These are phyloP conservation scores for Phellinidium pouzarii DNA, from an alignment of 1,284 basidiomycete species.

Conservation along the genomic window DNA sequence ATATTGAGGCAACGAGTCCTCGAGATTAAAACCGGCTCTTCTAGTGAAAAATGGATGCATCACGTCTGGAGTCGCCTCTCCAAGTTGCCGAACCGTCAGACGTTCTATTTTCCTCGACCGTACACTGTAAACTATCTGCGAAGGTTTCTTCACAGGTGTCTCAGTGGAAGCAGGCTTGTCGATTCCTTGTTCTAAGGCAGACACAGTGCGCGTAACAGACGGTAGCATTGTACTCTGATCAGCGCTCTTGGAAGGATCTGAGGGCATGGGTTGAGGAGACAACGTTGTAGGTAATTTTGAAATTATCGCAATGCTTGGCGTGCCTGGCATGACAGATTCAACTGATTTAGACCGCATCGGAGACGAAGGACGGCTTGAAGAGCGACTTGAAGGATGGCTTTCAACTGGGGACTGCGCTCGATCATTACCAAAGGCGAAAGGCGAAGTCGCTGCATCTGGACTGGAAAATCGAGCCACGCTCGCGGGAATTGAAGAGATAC, in stretches of 20 bases:
- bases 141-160: conserved; percentile 24
- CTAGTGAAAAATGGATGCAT: conserved; percentile 85
- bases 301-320: neutral
- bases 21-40: conserved; percentile 73
- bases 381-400: conserved; percentile 7
- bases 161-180: conserved; percentile 1
- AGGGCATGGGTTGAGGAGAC: neutral
- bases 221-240: neutral
- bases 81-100: conserved; percentile 74
- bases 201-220: neutral
- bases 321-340: conserved; percentile 1
- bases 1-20: conserved; percentile 76
- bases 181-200: neutral
- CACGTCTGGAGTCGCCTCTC: conserved; percentile 82
- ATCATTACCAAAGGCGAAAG: conserved; percentile 7
- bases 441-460: conserved; percentile 16
- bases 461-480: conserved; percentile 22
- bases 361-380: conserved; percentile 13
- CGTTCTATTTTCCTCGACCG: conserved; percentile 59
- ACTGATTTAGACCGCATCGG: conserved; percentile 4
- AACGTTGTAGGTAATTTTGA: neutral
- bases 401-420: conserved; percentile 5
- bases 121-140: conserved; percentile 43
- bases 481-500: conserved; percentile 29
- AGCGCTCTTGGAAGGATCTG: neutral